Evolutionary conservation across 1,139 yeast genomes (phyloP).

Genomic region (Kodamaea plutei): DNA sequence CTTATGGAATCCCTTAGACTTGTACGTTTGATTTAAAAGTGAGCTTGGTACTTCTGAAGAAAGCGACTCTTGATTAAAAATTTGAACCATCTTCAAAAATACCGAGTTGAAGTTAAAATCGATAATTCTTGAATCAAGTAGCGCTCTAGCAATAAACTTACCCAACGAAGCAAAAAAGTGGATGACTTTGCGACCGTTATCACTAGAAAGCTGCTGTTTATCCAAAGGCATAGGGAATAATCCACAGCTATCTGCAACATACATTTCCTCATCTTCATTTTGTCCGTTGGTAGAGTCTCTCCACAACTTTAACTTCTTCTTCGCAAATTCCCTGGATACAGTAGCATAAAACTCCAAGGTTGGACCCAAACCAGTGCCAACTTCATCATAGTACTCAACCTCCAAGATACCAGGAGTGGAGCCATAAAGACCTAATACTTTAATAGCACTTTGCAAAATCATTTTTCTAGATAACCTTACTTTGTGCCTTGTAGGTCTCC

Average conservation of each 20-base stretch:
- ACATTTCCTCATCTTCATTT: conserved; percentile 29
- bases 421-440: conserved; percentile 75
- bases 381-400: conserved; percentile 86
- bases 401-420: conserved; percentile 78
- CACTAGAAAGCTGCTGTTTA: conserved; percentile 21
- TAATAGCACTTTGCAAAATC: conserved; percentile 73
- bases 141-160: conserved; percentile 78
- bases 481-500: conserved; percentile 78
- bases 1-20: conserved; percentile 21
- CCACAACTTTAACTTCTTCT: conserved; percentile 64
- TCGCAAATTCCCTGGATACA: conserved; percentile 72
- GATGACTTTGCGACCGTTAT: conserved; percentile 42
- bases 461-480: conserved; percentile 71
- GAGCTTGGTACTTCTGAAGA: not conserved
- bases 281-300: conserved; percentile 37
- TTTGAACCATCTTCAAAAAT: conserved; percentile 53
- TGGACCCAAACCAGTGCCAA: conserved; percentile 96
- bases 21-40: conserved; percentile 1
- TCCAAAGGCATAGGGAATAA: conserved; percentile 72
- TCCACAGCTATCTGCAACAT: conserved; percentile 45
- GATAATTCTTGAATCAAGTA: conserved; percentile 79
- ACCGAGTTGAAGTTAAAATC: conserved; percentile 75
- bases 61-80: conserved; percentile 18
- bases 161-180: conserved; percentile 69
- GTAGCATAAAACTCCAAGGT: conserved; percentile 87